phyloP scores from a whole-genome alignment of 257 asterid genomes.

The Lithospermum erythrorhizon region DNA sequence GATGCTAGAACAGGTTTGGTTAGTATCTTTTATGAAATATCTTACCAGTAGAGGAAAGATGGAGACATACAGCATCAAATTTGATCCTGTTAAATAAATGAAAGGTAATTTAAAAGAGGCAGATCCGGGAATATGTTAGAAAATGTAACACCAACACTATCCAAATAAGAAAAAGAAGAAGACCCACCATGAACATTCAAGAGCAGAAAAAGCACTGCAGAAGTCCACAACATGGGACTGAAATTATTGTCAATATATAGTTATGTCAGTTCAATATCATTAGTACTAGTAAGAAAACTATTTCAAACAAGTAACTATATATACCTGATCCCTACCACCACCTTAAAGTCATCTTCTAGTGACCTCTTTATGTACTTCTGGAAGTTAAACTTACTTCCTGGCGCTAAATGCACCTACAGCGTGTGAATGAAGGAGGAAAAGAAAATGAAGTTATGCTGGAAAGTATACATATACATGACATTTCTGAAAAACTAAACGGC shows the following conservation, averaged over 20 bases:
- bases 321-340: slow-evolving; percentile 84
- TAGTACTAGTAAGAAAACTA: background rate
- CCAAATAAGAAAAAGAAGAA: background rate
- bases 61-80: slow-evolving; percentile 50
- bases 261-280: slow-evolving; percentile 3
- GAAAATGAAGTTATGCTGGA: background rate
- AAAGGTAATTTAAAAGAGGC: background rate
- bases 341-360: slow-evolving; percentile 92
- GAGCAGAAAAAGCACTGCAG: slow-evolving; percentile 66
- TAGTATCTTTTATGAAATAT: slow-evolving; percentile 1
- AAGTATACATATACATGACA: background rate
- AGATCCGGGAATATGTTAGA: background rate
- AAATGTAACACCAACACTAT: background rate
- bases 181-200: slow-evolving; percentile 53
- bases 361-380: slow-evolving; percentile 92
- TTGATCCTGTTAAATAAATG: slow-evolving; percentile 49
- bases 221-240: slow-evolving; percentile 69
- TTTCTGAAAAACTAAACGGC: background rate
- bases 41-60: slow-evolving; percentile 57
- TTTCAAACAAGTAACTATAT: slow-evolving; percentile 4
- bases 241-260: slow-evolving; percentile 9
- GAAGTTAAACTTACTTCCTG: slow-evolving; percentile 88
- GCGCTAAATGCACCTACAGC: slow-evolving; percentile 81
- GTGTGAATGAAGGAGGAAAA: background rate
- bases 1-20: background rate